These are phyloP conservation scores for Cajanus cajan DNA, from an alignment of 306 rosid species.

Conservation along the genomic window DNA sequence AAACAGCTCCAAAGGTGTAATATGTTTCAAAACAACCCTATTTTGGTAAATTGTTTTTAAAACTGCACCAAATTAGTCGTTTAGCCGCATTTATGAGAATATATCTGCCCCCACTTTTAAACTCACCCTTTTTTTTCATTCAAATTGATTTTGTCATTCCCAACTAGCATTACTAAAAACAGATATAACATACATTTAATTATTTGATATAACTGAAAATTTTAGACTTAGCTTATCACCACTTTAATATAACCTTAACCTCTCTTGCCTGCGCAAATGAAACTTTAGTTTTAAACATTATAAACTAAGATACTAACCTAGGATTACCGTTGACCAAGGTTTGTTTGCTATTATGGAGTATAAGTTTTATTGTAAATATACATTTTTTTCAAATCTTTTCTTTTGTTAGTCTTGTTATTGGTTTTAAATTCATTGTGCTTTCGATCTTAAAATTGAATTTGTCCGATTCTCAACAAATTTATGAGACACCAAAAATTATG, in stretches of 20 bases:
- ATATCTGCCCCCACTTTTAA: conserved; percentile 11
- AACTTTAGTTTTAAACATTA: background rate
- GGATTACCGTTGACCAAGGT: background rate
- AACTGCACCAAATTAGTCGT: too few relatives aligned
- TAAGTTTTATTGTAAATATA: background rate
- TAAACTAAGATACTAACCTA: too few relatives aligned
- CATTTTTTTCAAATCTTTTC: background rate
- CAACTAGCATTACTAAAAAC: background rate
- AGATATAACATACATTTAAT: background rate
- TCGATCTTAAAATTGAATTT: too few relatives aligned
- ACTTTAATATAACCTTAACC: background rate
- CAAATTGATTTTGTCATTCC: background rate
- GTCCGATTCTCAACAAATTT: too few relatives aligned
- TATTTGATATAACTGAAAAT: background rate
- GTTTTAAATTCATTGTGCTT: background rate
- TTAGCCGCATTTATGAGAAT: background rate
- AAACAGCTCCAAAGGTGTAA: too few relatives aligned
- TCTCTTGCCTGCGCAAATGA: background rate
- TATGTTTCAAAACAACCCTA: too few relatives aligned
- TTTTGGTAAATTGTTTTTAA: too few relatives aligned
- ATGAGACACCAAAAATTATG: too few relatives aligned
- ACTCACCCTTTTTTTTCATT: background rate
- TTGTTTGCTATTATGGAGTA: background rate
- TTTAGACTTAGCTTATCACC: background rate
- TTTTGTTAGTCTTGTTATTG: background rate